A percentile compares a stretch with the other conserved stretches of the same genome.
Evolutionary conservation across 1,284 basidiomycete genomes (phyloP).

Genomic region (Caloboletus firmus): DNA sequence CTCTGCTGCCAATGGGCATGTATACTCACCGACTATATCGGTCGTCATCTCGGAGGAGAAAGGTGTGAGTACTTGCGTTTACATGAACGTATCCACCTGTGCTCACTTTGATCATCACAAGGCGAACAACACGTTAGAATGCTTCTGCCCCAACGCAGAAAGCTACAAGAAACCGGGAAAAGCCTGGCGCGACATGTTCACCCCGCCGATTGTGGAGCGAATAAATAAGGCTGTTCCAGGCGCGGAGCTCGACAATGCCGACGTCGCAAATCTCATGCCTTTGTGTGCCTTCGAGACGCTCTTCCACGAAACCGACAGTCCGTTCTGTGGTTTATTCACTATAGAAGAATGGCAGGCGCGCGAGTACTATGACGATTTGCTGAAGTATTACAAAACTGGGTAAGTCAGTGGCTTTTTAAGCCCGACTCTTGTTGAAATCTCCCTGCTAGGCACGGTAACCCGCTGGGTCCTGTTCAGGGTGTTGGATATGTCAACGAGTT

Average conservation of each 20-base stretch:
- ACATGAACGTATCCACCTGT: neutral
- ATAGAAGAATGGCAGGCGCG: slow-evolving; percentile 58
- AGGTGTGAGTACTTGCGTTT: slow-evolving; percentile 38
- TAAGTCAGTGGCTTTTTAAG: slow-evolving; percentile 29
- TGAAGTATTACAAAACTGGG: slow-evolving; percentile 78
- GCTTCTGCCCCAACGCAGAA: slow-evolving; percentile 62
- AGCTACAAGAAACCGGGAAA: slow-evolving; percentile 44
- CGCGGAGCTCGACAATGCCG: slow-evolving; percentile 55
- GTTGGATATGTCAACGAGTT: slow-evolving; percentile 87
- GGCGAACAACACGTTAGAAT: slow-evolving; percentile 75
- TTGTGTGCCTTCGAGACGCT: slow-evolving; percentile 81
- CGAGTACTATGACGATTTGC: slow-evolving; percentile 72
- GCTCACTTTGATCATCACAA: slow-evolving; percentile 23
- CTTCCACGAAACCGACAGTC: slow-evolving; percentile 54
- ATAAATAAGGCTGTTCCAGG: slow-evolving; percentile 64
- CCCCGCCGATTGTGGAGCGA: slow-evolving; percentile 55
- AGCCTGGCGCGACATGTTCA: slow-evolving; percentile 57
- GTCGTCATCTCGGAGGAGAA: slow-evolving; percentile 60
- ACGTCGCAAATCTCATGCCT: slow-evolving; percentile 64
- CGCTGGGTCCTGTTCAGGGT: slow-evolving; percentile 70
- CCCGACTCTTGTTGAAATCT: neutral
- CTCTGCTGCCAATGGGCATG: slow-evolving; percentile 42
- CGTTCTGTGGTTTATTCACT: slow-evolving; percentile 72
- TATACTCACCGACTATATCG: slow-evolving; percentile 45
- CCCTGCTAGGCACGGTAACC: slow-evolving; percentile 56